A percentile compares a stretch with the other conserved stretches of the same genome.
Conservation (phyloP, 2,329 filamentous ascomycete genomes). For the Coniochaeta sp. region DNA sequence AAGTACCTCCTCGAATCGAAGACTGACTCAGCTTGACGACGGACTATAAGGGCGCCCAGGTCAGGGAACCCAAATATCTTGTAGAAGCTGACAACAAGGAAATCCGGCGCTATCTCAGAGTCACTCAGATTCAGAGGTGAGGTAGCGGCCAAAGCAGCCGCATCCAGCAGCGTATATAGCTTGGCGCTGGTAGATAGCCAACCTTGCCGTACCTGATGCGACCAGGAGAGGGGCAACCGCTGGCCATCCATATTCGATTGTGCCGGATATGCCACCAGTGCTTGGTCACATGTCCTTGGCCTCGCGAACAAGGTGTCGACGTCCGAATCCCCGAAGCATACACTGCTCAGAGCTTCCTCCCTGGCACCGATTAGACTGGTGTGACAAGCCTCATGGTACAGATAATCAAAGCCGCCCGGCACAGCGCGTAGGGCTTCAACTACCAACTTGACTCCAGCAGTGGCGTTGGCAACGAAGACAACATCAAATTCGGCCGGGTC, state of each 20-base stretch:
- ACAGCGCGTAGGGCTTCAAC: slow-evolving; percentile 66
- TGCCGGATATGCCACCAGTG: slow-evolving; percentile 71
- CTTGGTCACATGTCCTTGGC: slow-evolving; percentile 20
- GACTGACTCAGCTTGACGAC: slow-evolving; percentile 58
- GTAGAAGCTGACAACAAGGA: slow-evolving; percentile 82
- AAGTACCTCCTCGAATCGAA: slow-evolving; percentile 73
- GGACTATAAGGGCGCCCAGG: slow-evolving; percentile 76
- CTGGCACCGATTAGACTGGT: slow-evolving; percentile 81
- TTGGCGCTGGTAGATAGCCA: slow-evolving; percentile 13
- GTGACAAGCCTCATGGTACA: slow-evolving; percentile 77
- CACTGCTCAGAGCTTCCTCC: slow-evolving; percentile 58
- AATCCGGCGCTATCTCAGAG: slow-evolving; percentile 62
- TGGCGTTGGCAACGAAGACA: slow-evolving; percentile 88
- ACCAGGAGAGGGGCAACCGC: slow-evolving; percentile 53
- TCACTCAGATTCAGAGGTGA: slow-evolving; percentile 66
- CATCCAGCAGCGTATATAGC: slow-evolving; percentile 71
- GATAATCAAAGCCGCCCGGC: slow-evolving; percentile 69
- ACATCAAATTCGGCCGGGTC: slow-evolving; percentile 78
- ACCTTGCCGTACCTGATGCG: slow-evolving; percentile 13
- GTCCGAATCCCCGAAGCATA: slow-evolving; percentile 59
- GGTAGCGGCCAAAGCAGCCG: slow-evolving; percentile 73
- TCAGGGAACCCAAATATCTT: slow-evolving; percentile 99
- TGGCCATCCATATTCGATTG: slow-evolving; percentile 91
- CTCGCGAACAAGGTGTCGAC: slow-evolving; percentile 36
- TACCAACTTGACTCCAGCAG: slow-evolving; percentile 82